phyloP scores from a whole-genome alignment of 2,329 filamentous ascomycete species.

The Penicillium brasilianum region DNA sequence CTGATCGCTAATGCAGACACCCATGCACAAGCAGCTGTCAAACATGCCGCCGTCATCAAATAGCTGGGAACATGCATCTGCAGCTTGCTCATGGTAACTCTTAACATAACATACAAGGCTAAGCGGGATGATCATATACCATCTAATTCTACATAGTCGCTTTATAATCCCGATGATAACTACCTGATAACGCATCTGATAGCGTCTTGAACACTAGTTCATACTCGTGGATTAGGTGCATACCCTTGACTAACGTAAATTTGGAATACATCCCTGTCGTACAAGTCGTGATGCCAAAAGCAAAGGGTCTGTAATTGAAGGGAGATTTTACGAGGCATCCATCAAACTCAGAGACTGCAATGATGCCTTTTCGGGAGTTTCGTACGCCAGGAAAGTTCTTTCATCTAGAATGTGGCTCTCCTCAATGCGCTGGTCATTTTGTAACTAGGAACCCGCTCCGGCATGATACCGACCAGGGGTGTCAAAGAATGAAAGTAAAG shows the following conservation, averaged over 20 bases:
- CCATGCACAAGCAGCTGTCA: constrained; percentile 21
- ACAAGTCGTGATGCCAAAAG: background rate
- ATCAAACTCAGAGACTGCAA: background rate
- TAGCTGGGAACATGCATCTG: constrained; percentile 19
- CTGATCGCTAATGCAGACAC: constrained; percentile 20
- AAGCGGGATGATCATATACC: background rate
- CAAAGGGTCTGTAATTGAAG: background rate
- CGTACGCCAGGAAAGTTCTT: background rate
- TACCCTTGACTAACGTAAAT: background rate
- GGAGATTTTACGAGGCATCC: no score
- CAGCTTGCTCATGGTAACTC: constrained; percentile 17
- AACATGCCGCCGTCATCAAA: background rate
- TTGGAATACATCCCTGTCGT: constrained; percentile 17
- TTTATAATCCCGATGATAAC: background rate
- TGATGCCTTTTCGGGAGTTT: background rate
- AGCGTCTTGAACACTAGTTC: background rate
- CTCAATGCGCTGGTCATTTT: background rate
- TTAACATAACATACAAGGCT: constrained; percentile 1
- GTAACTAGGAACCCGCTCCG: background rate
- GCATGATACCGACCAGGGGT: background rate
- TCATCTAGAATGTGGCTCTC: background rate
- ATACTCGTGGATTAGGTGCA: background rate
- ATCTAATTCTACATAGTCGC: background rate
- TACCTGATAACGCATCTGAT: background rate
- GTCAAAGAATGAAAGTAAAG: background rate